Base-by-base conservation (phyloP, 179 eudicot genomes). In the Heliamphora pulchella region DNA sequence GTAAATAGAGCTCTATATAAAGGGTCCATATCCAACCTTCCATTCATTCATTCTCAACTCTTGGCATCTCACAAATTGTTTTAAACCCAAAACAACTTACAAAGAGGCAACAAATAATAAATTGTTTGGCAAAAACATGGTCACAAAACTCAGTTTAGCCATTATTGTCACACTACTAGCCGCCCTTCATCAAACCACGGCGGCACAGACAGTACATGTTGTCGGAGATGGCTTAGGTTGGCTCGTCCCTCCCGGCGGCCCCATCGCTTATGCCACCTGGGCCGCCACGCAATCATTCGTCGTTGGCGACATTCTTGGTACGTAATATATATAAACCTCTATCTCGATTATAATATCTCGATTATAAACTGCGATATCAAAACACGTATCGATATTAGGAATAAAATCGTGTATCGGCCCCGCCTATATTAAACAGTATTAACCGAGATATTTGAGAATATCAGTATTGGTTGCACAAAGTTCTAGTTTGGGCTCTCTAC, bases 231-330 rank as follows among this genome's bases (percentile, higher is more conserved):
- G 5, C 47, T 44, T 79, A 8, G 81, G 81, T 3, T 79, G 81
- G 81, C n/a, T 70, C 2, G 81, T 79, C 31, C 81, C 81, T 57
- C 81, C 81, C 31, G 81, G 76, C 4, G 81, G 81, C 31, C 58
- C 81, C n/a, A 59, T 71, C 2, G 81, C 76, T 13, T 79, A 79
- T 57, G 2, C 51, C 8, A 14, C 57, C 31, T 79, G 77, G 81
- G 81, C 81, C 8, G 41, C 51, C 58, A 22, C 14, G 31, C 68
- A 79, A 22, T 55, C 57, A 7, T 79, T 79, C 70, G 3, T 0
- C 1, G 69, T 14, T 6, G 77, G 81, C 10, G 81, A 79, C 57
- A 58, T 71, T 11, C 81, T 79, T 20, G 3, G 81, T 79, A 71
- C 3, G 50, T 43, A 14, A 14, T 5, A 54, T 54, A 7, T 54